Evolutionary conservation across 1,284 basidiomycete genomes (phyloP).

Genomic region (Wolfiporia cocos): DNA sequence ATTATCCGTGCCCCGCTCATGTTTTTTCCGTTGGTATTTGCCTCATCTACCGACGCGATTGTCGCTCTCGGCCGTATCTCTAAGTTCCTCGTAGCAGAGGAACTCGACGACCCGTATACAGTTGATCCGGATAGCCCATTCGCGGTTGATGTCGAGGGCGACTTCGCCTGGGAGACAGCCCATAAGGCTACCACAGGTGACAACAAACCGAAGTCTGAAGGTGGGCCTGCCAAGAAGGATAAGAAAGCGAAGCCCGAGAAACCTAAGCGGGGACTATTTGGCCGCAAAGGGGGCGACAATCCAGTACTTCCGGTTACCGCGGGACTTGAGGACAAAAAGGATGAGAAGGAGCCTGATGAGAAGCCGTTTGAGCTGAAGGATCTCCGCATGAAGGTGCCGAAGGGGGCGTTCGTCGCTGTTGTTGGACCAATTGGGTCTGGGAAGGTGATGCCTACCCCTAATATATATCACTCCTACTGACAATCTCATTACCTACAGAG

Average conservation of each 20-base stretch:
- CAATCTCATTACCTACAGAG: slow-evolving; percentile 30
- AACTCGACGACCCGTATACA: slow-evolving; percentile 8
- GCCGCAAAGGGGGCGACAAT: not conserved
- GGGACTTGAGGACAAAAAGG: slow-evolving; percentile 17
- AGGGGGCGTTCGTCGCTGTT: slow-evolving; percentile 63
- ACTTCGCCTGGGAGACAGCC: slow-evolving; percentile 64
- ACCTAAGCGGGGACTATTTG: not conserved
- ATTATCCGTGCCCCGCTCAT: slow-evolving; percentile 50
- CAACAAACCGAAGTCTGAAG: not conserved
- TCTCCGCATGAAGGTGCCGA: slow-evolving; percentile 51
- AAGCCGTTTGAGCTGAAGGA: slow-evolving; percentile 57
- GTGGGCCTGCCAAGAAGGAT: not conserved
- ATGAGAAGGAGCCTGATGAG: slow-evolving; percentile 34
- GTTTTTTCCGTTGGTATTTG: slow-evolving; percentile 47
- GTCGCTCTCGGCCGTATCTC: slow-evolving; percentile 58
- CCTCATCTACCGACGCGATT: slow-evolving; percentile 48
- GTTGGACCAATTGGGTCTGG: slow-evolving; percentile 72
- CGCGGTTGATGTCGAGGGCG: slow-evolving; percentile 56
- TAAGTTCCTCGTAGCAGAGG: slow-evolving; percentile 42
- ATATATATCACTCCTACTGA: not conserved
- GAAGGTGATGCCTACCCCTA: slow-evolving; percentile 39
- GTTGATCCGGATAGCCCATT: slow-evolving; percentile 15
- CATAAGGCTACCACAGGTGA: slow-evolving; percentile 31
- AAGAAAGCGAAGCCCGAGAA: too few species aligned
- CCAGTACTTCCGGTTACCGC: not conserved